phyloP scores from a whole-genome alignment of 208 protist species.

The Polymyxa betae region DNA sequence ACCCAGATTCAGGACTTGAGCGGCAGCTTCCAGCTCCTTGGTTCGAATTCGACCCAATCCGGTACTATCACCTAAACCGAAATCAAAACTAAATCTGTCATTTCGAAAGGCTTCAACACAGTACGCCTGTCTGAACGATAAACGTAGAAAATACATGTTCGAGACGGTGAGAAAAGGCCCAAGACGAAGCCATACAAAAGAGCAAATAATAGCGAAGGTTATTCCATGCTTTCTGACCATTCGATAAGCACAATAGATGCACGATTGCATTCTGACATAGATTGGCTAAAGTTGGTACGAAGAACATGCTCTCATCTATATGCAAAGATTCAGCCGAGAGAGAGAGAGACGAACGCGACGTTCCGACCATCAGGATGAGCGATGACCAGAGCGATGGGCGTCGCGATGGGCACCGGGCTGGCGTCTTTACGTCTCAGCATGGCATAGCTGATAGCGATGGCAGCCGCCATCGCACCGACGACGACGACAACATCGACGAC shows the following conservation, averaged over 20 bases:
- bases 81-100: background rate
- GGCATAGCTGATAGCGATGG: too few relatives aligned
- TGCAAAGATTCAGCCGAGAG: background rate
- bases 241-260: constrained; percentile 38
- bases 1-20: background rate
- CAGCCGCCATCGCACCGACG: too few relatives aligned
- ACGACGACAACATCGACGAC: too few relatives aligned
- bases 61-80: background rate
- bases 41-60: background rate
- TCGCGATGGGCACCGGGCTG: too few relatives aligned
- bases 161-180: background rate
- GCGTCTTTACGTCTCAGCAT: too few relatives aligned
- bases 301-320: constrained; percentile 30
- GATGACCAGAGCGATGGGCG: background rate
- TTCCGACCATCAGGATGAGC: background rate
- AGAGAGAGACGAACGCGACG: background rate
- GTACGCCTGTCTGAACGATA: background rate
- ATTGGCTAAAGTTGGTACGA: background rate
- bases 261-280: background rate
- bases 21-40: background rate
- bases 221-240: background rate
- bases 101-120: background rate
- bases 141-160: background rate
- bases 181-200: background rate
- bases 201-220: background rate